These are phyloP conservation scores for Remersonia thermophila DNA, from an alignment of 2,329 filamentous ascomycete genomes.

Conservation along the genomic window DNA sequence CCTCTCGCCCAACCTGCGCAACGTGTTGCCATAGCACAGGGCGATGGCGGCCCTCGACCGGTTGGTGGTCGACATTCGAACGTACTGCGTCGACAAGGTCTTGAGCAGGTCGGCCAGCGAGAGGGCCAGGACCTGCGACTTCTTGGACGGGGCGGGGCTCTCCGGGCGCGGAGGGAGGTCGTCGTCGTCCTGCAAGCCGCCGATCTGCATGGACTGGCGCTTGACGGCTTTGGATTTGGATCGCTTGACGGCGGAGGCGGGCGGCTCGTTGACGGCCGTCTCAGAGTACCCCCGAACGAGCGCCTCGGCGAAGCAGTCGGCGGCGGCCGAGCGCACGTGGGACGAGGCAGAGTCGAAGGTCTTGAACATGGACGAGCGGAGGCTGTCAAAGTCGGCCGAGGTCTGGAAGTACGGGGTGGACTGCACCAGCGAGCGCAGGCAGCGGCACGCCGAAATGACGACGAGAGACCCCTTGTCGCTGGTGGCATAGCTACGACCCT, in stretches of 20 bases:
- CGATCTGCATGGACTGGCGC: slow-evolving; percentile 41
- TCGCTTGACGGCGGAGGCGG: slow-evolving; percentile 54
- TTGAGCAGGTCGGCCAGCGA: slow-evolving; percentile 67
- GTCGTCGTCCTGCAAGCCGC: slow-evolving; percentile 59
- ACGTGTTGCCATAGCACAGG: slow-evolving; percentile 72
- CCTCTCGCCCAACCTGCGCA: slow-evolving; percentile 67
- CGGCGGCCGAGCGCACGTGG: slow-evolving; percentile 71
- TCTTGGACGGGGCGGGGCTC: slow-evolving; percentile 60
- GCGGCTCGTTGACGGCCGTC: slow-evolving; percentile 33
- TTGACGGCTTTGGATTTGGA: slow-evolving; percentile 47
- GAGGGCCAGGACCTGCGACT: slow-evolving; percentile 59
- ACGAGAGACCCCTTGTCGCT: slow-evolving; percentile 76
- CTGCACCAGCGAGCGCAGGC: slow-evolving; percentile 60
- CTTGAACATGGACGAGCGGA: slow-evolving; percentile 75
- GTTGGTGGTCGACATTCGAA: slow-evolving; percentile 65
- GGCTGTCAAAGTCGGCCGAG: slow-evolving; percentile 75
- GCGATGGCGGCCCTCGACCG: slow-evolving; percentile 71
- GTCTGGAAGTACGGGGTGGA: slow-evolving; percentile 77
- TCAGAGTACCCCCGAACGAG: slow-evolving; percentile 72
- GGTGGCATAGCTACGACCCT: slow-evolving; percentile 62
- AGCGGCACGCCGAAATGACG: slow-evolving; percentile 65
- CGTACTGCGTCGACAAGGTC: slow-evolving; percentile 69
- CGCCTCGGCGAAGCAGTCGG: slow-evolving; percentile 71
- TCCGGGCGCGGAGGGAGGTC: slow-evolving; percentile 53
- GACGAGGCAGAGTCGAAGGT: slow-evolving; percentile 66